A percentile compares a stretch with the other conserved stretches of the same genome.
phyloP scores from a whole-genome alignment of 2,329 filamentous ascomycete genomes.

The Colletotrichum incanum region DNA sequence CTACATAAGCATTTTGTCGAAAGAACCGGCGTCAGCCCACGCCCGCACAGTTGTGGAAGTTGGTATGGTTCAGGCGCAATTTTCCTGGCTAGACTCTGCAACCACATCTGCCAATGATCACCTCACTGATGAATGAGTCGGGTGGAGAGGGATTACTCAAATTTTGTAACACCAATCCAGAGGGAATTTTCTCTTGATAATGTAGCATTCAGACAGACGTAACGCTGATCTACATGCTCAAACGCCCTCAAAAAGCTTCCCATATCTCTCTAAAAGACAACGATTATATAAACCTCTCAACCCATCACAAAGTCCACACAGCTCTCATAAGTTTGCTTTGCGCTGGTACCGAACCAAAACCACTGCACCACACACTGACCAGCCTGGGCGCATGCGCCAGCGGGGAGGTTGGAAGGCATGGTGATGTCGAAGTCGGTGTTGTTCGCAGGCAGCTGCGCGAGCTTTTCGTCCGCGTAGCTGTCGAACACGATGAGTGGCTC shows the following conservation, averaged over 20 bases:
- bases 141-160: background rate
- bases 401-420: slow-evolving; percentile 50
- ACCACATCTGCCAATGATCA: background rate
- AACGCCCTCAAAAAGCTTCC: slow-evolving; percentile 6
- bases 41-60: background rate
- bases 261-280: background rate
- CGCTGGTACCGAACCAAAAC: slow-evolving; percentile 59
- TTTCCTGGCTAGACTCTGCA: background rate
- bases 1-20: background rate
- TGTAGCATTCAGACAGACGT: background rate
- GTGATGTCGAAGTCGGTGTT: slow-evolving; percentile 62
- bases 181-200: too few species aligned
- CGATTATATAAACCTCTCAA: slow-evolving; percentile 2
- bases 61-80: background rate
- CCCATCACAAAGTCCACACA: slow-evolving; percentile 54
- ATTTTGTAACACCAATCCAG: too few species aligned
- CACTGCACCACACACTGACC: slow-evolving; percentile 61
- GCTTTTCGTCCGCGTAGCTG: slow-evolving; percentile 66
- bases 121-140: too few species aligned
- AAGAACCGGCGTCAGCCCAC: background rate
- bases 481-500: slow-evolving; percentile 68
- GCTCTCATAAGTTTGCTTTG: slow-evolving; percentile 58
- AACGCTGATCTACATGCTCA: slow-evolving; percentile 22
- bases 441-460: slow-evolving; percentile 55
- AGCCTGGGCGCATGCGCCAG: slow-evolving; percentile 49